Base-by-base conservation (phyloP, 768 basidiomycete species). In the Rhizopogon sp. region DNA sequence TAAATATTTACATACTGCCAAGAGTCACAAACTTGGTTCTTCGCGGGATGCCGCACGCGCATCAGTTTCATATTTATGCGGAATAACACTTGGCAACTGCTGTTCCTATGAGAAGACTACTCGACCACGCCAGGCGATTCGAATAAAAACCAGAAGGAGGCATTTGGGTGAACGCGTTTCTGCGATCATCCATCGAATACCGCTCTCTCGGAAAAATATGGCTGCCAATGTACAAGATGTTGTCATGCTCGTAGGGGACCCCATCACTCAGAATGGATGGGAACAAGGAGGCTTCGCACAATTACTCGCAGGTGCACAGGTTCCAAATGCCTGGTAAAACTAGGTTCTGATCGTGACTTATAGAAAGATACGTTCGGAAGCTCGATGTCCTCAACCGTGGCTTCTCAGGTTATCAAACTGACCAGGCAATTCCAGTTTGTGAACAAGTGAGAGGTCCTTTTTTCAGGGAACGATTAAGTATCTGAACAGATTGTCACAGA, bases 311-410 rank as follows among this genome's bases (percentile, higher is more conserved):
- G 52, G 69, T 71, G 62, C 31, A 64, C 56, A 40, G 10, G 39
- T 31, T 10, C 25, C 39, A 20, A 14, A 14, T 3, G 33, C n/a
- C 31, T 22, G 3, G 29, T 50, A 28, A 31, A 22, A 17, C 9
- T 6, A 9, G 17, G 13, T 5, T 35, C 53, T 58, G 40, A 22
- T 20, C 43, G 40, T 20, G 13, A 47, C 7, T 3, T 54, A 40
- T 58, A 93, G 91, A 87, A 66, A 77, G 76, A 1, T 96, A 96
- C 68, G 79, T 79, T 43, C 77, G 94, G 58, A 90, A 85, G 68
- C 69, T 93, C 33, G 94, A 97, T 64, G 83, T 97, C 17, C 59
- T 96, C 58, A 96, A 96, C 65, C 83, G 93, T 47, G 94, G 94
- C 1, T 75, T 85, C 31, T 77, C 81, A 31, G 93, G 93, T 3